A percentile compares a stretch with the other conserved stretches of the same genome.
Evolutionary conservation across 179 eudicot genomes (phyloP).

Genomic region (Silene vulgaris): DNA sequence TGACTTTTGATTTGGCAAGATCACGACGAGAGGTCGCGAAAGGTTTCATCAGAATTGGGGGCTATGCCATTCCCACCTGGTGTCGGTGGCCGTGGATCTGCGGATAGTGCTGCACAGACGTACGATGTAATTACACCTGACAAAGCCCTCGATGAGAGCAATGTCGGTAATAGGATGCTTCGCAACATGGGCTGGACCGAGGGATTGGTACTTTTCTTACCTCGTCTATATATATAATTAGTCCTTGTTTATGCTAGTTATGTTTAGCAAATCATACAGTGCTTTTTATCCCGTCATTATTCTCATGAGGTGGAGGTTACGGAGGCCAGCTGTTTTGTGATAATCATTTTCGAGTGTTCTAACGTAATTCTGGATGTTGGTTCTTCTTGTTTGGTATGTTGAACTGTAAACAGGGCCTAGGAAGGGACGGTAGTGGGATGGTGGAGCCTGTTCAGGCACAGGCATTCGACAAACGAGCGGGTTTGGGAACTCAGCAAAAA

Average conservation of each 20-base stretch:
- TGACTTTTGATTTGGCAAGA: slow-evolving; percentile 62
- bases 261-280: not conserved
- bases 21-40: slow-evolving; percentile 61
- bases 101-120: slow-evolving; percentile 40
- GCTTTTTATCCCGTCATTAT: not conserved
- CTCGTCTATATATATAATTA: slow-evolving; percentile 20
- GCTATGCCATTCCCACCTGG: slow-evolving; percentile 97
- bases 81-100: slow-evolving; percentile 80
- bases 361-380: slow-evolving; percentile 33
- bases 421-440: slow-evolving; percentile 95
- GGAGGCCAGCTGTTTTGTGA: slow-evolving; percentile 23
- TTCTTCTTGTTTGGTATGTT: slow-evolving; percentile 26
- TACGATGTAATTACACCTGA: slow-evolving; percentile 83
- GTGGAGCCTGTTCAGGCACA: slow-evolving; percentile 94
- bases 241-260: not conserved
- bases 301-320: slow-evolving; percentile 18
- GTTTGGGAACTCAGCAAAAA: slow-evolving; percentile 86
- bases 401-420: slow-evolving; percentile 63
- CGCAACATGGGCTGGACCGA: slow-evolving; percentile 99
- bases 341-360: slow-evolving; percentile 21
- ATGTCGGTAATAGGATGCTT: slow-evolving; percentile 98
- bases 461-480: slow-evolving; percentile 68
- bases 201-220: slow-evolving; percentile 78
- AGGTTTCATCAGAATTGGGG: slow-evolving; percentile 54
- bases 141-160: slow-evolving; percentile 85